Evolutionary conservation across 345 rosid species (phyloP), one percentile per base, ranked within the genome.

Genomic region (Toxicodendron radicans): DNA sequence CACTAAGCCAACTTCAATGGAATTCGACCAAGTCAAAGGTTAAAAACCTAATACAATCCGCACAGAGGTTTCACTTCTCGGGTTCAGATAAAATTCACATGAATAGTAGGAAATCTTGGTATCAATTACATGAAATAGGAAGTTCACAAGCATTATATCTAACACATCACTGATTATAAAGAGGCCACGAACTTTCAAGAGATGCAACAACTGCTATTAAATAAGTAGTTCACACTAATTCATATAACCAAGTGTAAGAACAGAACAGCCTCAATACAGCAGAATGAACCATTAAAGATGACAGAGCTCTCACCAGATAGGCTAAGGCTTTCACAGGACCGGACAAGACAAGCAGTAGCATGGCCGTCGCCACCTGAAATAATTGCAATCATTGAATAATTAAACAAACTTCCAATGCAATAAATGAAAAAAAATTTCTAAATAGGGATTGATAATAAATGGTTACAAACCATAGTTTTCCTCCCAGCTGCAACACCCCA

Each of bases 401-500:
- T 43, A 20, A 78, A 12, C 58, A 1, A 10, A 70, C 33, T 24
- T 18, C 58, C 57, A 30, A 21, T 49, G 58, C 23, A 60, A 30
- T n/a, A n/a, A 6, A 43, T 11, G 24, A 48, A 57, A 57, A 54
- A 54, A 57, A 66, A n/a, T 10, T 20, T 62, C 4, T 6, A 72
- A 5, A 1, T 17, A n/a, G n/a, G 12, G 48, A 32, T 13, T 21
- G 45, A 76, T 10, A 13, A 66, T 57, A 41, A 73, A 70, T 51
- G 24, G 62, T 61, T 7, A 75, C 86, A 79, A 69, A 95, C 97
- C 97, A 92, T 86, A 18, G 97, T 93, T 80, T 92, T 95, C 83
- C 99, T 95, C 63, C 99, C 97, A 74, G 90, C 93, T 4, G 97
- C 85, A 66, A 95, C 81, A 65, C 94, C 90, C 99, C 99, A 91